These are phyloP conservation scores for Alternaria ventricosa DNA, from an alignment of 2,329 filamentous ascomycete genomes.

Conservation along the genomic window DNA sequence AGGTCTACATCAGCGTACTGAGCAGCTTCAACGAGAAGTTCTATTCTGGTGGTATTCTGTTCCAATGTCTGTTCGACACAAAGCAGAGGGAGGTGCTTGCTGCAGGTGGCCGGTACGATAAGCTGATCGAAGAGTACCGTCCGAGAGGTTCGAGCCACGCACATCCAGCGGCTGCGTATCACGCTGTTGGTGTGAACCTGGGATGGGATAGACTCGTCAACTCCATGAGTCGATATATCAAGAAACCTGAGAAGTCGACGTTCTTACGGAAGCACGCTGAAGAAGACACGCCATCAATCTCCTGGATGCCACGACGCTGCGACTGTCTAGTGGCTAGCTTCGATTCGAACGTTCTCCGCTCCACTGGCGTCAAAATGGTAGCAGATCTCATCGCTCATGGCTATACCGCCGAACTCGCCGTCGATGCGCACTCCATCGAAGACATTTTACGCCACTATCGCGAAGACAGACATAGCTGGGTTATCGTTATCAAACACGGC, in stretches of 20 bases:
- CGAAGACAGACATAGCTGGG: slow-evolving; percentile 81
- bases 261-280: slow-evolving; percentile 75
- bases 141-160: slow-evolving; percentile 68
- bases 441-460: slow-evolving; percentile 78
- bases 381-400: slow-evolving; percentile 81
- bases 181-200: slow-evolving; percentile 91
- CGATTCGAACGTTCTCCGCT: slow-evolving; percentile 76
- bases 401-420: slow-evolving; percentile 86
- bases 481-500: slow-evolving; percentile 85
- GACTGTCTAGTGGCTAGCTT: slow-evolving; percentile 92
- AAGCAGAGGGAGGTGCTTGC: slow-evolving; percentile 85
- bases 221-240: slow-evolving; percentile 62
- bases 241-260: slow-evolving; percentile 52
- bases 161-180: slow-evolving; percentile 57
- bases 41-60: slow-evolving; percentile 79
- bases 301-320: slow-evolving; percentile 63
- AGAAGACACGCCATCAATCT: slow-evolving; percentile 54
- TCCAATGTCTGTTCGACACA: slow-evolving; percentile 87
- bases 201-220: slow-evolving; percentile 83
- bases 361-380: slow-evolving; percentile 77
- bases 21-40: slow-evolving; percentile 91
- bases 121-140: slow-evolving; percentile 81
- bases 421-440: slow-evolving; percentile 78
- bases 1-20: slow-evolving; percentile 83
- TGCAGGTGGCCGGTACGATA: slow-evolving; percentile 91